Base-by-base conservation (phyloP, 306 rosid genomes). In the Castanea sativa region DNA sequence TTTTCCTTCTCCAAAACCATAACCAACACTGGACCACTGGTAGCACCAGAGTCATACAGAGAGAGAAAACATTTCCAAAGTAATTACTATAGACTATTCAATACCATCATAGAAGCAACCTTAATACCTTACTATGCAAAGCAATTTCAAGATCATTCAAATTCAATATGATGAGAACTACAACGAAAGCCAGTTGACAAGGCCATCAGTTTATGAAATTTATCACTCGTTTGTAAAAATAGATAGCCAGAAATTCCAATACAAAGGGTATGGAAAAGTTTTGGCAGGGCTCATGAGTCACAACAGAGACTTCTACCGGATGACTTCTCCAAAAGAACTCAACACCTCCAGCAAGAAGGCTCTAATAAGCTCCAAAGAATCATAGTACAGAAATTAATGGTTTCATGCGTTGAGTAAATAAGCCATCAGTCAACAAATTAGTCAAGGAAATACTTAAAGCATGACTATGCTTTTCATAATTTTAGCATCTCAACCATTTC, bases 1-100 rank as follows among this genome's bases (percentile, higher is more conserved):
- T 91, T 86, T 85, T 91, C 90, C 91, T 91, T 94, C 86, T 92
- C 97, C 86, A 94, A 83, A 76, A 92, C 75, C 98, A 94, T 86
- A 75, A 87, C 64, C 76, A 88, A 81, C 71, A 92, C 91, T 27
- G 94, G 92, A 33, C 97, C 97, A 81, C 97, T 94, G 85, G 75
- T 27, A 57, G 74, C 27, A 73, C 38, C 51, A 61, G 53, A 74
- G 77, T 80, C 73, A 59, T 58, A 57, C 29, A 78, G 52, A 71
- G 71, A 77, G 59, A 32, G 30, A 80, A 59, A 76, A 27, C 51
- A 60, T 18, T 68, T 73, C 25, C 43, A 77, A 21, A 70, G 76
- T 32, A n/a, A 68, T 5, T 23, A 60, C 27, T 15, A 68, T 19
- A 68, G 27, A 35, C 11, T 10, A n/a, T 14, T 68, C 25, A 33